These are phyloP conservation scores for Marvania coccoides DNA, from an alignment of 139 green algal species.

Conservation along the genomic window DNA sequence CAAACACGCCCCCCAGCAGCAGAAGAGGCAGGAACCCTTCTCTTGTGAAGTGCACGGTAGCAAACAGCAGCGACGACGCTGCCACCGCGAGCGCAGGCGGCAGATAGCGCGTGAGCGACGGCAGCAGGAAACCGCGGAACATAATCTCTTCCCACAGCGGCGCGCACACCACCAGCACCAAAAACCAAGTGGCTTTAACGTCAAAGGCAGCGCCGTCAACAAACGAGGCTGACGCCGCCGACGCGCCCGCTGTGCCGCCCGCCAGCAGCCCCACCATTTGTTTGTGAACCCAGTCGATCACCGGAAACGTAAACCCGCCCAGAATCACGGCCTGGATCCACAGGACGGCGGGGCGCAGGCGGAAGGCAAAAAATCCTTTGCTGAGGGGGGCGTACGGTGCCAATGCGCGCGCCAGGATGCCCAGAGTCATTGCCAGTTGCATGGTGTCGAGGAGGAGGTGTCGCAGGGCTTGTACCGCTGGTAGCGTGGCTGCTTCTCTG, in stretches of 20 bases:
- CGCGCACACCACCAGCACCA: slow-evolving; percentile 66
- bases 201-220: slow-evolving; percentile 39
- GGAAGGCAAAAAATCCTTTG: slow-evolving; percentile 29
- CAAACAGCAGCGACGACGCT: slow-evolving; percentile 64
- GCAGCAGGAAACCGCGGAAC: slow-evolving; percentile 91
- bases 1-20: slow-evolving; percentile 83
- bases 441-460: slow-evolving; percentile 66
- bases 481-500: slow-evolving; percentile 22
- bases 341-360: slow-evolving; percentile 1
- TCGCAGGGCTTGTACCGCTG: slow-evolving; percentile 48
- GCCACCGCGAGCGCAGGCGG: slow-evolving; percentile 35
- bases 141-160: slow-evolving; percentile 94
- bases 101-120: slow-evolving; percentile 70
- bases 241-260: background rate
- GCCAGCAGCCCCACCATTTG: background rate
- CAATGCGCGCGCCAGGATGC: slow-evolving; percentile 61
- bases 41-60: slow-evolving; percentile 73
- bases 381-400: slow-evolving; percentile 35
- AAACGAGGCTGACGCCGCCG: background rate
- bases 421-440: slow-evolving; percentile 54
- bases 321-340: slow-evolving; percentile 25
- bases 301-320: slow-evolving; percentile 25
- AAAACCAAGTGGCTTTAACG: slow-evolving; percentile 77
- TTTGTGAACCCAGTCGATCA: slow-evolving; percentile 18
- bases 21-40: slow-evolving; percentile 79